phyloP scores from a whole-genome alignment of 1,284 basidiomycete genomes.

The Veloboletus limbatus region DNA sequence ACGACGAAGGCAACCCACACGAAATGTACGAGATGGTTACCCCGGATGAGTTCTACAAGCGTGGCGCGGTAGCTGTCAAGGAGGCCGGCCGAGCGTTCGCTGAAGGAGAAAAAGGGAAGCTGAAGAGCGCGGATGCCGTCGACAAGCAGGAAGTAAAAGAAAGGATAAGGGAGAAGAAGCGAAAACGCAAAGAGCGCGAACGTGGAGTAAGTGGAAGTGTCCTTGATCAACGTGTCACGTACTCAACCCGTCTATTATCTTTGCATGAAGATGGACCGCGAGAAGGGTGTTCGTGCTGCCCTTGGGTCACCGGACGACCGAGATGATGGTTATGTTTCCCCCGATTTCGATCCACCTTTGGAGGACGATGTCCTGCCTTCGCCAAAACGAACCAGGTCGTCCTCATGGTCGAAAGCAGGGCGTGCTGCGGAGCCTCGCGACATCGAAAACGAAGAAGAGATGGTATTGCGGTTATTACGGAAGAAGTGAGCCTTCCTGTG shows the following conservation, averaged over 20 bases:
- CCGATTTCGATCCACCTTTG: slow-evolving; percentile 61
- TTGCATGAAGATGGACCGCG: slow-evolving; percentile 23
- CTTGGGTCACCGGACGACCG: slow-evolving; percentile 41
- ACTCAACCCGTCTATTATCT: slow-evolving; percentile 3
- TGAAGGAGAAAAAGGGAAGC: slow-evolving; percentile 66
- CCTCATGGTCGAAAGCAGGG: slow-evolving; percentile 5
- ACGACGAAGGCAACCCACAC: slow-evolving; percentile 78
- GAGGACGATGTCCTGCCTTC: slow-evolving; percentile 34
- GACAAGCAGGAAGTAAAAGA: slow-evolving; percentile 85
- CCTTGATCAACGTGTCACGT: not conserved
- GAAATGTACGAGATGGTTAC: slow-evolving; percentile 80
- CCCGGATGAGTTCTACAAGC: slow-evolving; percentile 65
- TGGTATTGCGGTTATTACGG: slow-evolving; percentile 46
- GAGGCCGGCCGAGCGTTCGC: slow-evolving; percentile 71
- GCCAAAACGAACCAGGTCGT: slow-evolving; percentile 40
- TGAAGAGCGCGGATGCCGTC: slow-evolving; percentile 67
- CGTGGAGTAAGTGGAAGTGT: slow-evolving; percentile 41
- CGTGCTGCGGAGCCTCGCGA: slow-evolving; percentile 9
- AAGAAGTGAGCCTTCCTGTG: slow-evolving; percentile 18
- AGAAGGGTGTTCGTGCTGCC: slow-evolving; percentile 25
- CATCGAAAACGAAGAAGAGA: slow-evolving; percentile 52
- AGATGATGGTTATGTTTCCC: slow-evolving; percentile 73
- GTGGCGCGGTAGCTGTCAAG: slow-evolving; percentile 58
- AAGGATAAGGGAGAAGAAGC: slow-evolving; percentile 86
- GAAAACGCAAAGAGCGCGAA: slow-evolving; percentile 82